A percentile compares a stretch with the other conserved stretches of the same genome.
Evolutionary conservation across 2,329 filamentous ascomycete genomes (phyloP).

Genomic region (Helminthosporium solani): DNA sequence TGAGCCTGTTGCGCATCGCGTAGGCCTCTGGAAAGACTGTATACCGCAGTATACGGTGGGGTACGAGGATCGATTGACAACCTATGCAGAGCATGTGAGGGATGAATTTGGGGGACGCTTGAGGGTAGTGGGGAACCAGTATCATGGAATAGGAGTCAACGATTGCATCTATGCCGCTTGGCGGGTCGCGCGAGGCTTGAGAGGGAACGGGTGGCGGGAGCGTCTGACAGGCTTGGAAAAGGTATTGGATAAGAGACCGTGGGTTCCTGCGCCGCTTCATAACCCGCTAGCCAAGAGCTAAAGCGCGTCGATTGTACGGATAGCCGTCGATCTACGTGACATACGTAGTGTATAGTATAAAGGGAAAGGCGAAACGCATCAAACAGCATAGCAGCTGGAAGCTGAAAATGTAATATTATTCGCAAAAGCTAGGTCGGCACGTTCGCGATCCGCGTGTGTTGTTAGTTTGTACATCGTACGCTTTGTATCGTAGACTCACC

Average conservation of each 20-base stretch:
- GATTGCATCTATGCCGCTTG: slow-evolving; percentile 58
- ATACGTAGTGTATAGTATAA: neutral
- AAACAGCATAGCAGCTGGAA: neutral
- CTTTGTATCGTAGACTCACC: no score
- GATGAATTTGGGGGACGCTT: slow-evolving; percentile 62
- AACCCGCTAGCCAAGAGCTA: no score
- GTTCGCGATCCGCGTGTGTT: no score
- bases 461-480: no score
- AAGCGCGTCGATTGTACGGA: no score
- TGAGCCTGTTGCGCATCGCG: slow-evolving; percentile 61
- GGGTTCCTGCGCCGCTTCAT: slow-evolving; percentile 16
- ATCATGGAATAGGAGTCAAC: slow-evolving; percentile 52
- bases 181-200: slow-evolving; percentile 49
- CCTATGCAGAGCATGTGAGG: slow-evolving; percentile 57
- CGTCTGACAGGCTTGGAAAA: slow-evolving; percentile 28
- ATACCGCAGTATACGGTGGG: slow-evolving; percentile 90
- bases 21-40: slow-evolving; percentile 66
- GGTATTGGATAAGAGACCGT: slow-evolving; percentile 16
- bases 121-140: slow-evolving; percentile 58
- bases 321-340: no score
- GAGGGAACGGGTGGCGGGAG: slow-evolving; percentile 32
- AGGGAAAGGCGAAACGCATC: neutral
- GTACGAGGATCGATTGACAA: slow-evolving; percentile 64
- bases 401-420: neutral
- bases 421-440: neutral